Percentiles rank a stretch among this genome's conserved stretches.
These are phyloP conservation scores for Fraxinus latifolia DNA, from an alignment of 305 asterid species.

Conservation along the genomic window DNA sequence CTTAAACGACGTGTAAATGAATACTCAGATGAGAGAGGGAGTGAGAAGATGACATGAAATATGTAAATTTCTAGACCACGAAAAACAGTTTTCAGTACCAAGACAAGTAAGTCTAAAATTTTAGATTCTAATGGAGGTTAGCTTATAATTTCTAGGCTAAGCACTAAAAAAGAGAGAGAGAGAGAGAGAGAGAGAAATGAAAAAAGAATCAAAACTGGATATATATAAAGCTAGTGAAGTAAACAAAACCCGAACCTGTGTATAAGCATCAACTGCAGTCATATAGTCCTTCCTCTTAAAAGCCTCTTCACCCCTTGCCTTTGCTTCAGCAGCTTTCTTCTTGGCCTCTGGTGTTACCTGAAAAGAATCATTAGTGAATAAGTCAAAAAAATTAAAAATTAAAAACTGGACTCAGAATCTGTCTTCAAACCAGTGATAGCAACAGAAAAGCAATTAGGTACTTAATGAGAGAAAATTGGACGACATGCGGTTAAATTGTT, in stretches of 20 bases:
- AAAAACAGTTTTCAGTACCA: background rate
- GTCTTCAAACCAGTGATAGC: background rate
- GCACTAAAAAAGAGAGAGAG: background rate
- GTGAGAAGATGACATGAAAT: background rate
- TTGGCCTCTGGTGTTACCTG: slow-evolving; percentile 83
- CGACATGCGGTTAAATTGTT: background rate
- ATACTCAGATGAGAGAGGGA: background rate
- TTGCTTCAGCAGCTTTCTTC: slow-evolving; percentile 78
- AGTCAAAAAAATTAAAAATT: background rate
- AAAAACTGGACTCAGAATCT: background rate
- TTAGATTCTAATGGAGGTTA: background rate
- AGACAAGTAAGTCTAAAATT: background rate
- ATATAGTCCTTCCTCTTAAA: slow-evolving; percentile 63
- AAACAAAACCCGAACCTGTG: slow-evolving; percentile 54
- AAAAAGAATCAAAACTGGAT: background rate
- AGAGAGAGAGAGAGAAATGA: background rate
- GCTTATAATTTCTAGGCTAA: background rate
- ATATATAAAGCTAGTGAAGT: background rate
- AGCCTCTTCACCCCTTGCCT: slow-evolving; percentile 77
- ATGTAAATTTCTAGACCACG: background rate
- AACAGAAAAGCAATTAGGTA: background rate
- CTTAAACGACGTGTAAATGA: background rate
- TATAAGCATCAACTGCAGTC: slow-evolving; percentile 77
- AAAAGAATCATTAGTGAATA: background rate
- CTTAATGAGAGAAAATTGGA: background rate